These are phyloP conservation scores for Sclerotinia subarctica DNA, from an alignment of 2,329 filamentous ascomycete species.

Conservation along the genomic window DNA sequence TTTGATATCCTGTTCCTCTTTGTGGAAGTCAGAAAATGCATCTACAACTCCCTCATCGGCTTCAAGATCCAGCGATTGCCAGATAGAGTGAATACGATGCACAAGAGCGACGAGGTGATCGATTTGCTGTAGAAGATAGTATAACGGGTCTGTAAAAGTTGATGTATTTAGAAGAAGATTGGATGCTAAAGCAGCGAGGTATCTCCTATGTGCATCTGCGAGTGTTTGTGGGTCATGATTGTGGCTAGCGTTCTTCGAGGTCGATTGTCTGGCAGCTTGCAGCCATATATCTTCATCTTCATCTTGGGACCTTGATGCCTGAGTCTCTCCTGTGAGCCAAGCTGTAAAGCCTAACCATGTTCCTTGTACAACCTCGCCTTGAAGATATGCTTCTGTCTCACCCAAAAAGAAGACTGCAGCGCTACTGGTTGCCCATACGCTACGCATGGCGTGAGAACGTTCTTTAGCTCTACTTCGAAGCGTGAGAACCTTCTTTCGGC, in stretches of 20 bases:
- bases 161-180: constrained; percentile 64
- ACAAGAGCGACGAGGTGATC: constrained; percentile 79
- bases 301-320: constrained; percentile 19
- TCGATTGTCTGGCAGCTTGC: constrained; percentile 30
- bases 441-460: constrained; percentile 67
- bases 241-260: constrained; percentile 27
- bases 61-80: constrained; percentile 76
- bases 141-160: constrained; percentile 62
- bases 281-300: constrained; percentile 46
- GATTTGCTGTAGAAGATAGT: constrained; percentile 66
- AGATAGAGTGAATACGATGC: constrained; percentile 70
- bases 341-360: constrained; percentile 75
- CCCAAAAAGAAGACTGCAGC: constrained; percentile 86
- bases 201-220: constrained; percentile 72
- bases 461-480: constrained; percentile 62
- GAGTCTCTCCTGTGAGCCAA: constrained; percentile 57
- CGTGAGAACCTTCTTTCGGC: constrained; percentile 56
- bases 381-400: constrained; percentile 83
- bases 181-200: constrained; percentile 65
- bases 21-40: constrained; percentile 65
- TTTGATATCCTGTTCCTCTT: constrained; percentile 69
- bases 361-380: constrained; percentile 80
- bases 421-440: constrained; percentile 85
- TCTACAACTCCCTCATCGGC: constrained; percentile 78
- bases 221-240: constrained; percentile 80